Conservation (phyloP, 495 filamentous ascomycete species). For the Trichocladium uniseriatum region DNA sequence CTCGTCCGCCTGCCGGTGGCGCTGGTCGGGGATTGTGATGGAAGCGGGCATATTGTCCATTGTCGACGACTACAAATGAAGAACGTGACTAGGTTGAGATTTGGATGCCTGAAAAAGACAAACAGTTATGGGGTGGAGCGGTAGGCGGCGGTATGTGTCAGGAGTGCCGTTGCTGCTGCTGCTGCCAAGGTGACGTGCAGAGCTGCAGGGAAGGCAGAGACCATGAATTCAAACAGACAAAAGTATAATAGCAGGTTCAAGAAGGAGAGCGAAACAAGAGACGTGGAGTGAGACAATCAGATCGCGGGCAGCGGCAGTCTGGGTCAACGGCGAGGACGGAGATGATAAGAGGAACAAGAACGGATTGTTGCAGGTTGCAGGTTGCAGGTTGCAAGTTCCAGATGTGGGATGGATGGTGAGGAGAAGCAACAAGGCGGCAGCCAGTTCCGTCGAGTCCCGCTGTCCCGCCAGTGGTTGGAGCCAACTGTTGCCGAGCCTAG, state of each 20-base stretch:
- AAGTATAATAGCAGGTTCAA: background rate
- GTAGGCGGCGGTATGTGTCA: background rate
- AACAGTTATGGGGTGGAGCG: background rate
- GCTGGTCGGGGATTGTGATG: conserved; percentile 41
- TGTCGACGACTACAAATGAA: background rate
- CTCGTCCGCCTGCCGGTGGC: conserved; percentile 30
- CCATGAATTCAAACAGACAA: conserved; percentile 17
- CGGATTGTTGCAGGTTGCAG: background rate
- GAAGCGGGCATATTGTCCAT: conserved; percentile 41
- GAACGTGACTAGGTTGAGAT: background rate
- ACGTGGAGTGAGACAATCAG: background rate
- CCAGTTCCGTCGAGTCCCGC: too few relatives aligned
- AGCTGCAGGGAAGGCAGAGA: conserved; percentile 16
- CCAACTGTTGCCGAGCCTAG: background rate
- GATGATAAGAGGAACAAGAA: background rate
- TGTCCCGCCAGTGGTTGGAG: conserved; percentile 2
- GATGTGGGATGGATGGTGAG: background rate
- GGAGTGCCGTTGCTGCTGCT: conserved; percentile 9
- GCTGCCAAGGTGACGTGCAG: conserved; percentile 19
- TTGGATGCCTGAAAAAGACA: background rate
- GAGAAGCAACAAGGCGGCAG: background rate
- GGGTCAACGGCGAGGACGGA: background rate
- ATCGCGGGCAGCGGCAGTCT: background rate
- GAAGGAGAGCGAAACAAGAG: background rate
- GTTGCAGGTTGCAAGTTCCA: too few relatives aligned